A percentile compares a stretch with the other conserved stretches of the same genome.
phyloP scores from a whole-genome alignment of 306 rosid species.

The Mucuna pruriens region DNA sequence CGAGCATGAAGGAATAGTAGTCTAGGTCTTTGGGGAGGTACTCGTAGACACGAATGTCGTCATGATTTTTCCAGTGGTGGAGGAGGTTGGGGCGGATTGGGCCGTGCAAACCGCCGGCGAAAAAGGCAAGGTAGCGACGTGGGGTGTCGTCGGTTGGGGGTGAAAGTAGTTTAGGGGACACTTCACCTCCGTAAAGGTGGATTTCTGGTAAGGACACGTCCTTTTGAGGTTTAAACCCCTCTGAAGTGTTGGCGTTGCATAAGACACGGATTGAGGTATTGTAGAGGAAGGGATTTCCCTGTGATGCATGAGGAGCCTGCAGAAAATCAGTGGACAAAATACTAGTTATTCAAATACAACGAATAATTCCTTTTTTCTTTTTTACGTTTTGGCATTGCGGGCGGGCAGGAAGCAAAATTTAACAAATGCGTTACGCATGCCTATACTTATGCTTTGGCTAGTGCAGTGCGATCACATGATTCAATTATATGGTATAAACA shows the following conservation, averaged over 20 bases:
- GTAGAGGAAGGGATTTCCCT: slow-evolving; percentile 63
- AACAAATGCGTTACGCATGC: not conserved
- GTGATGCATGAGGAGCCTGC: slow-evolving; percentile 70
- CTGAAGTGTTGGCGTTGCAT: slow-evolving; percentile 83
- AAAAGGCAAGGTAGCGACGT: slow-evolving; percentile 66
- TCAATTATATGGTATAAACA: too few relatives aligned
- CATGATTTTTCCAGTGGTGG: slow-evolving; percentile 59
- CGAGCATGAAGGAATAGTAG: slow-evolving; percentile 69
- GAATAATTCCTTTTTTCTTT: not conserved
- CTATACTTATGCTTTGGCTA: not conserved
- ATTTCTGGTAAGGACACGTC: slow-evolving; percentile 84
- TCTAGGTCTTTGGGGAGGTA: slow-evolving; percentile 65
- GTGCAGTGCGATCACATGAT: not conserved
- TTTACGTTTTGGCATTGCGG: not conserved
- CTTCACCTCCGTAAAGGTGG: slow-evolving; percentile 60
- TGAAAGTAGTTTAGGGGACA: slow-evolving; percentile 54
- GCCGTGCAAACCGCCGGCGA: slow-evolving; percentile 84
- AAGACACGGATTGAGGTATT: slow-evolving; percentile 73
- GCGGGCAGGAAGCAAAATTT: not conserved
- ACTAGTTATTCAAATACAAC: not conserved
- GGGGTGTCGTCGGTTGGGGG: slow-evolving; percentile 40
- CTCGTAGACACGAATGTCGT: slow-evolving; percentile 57
- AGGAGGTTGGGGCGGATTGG: slow-evolving; percentile 65
- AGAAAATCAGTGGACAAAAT: not conserved
- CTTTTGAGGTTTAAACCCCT: slow-evolving; percentile 76